Conservation (phyloP, 805 yeast genomes). For the Starmerella riodocensis region DNA sequence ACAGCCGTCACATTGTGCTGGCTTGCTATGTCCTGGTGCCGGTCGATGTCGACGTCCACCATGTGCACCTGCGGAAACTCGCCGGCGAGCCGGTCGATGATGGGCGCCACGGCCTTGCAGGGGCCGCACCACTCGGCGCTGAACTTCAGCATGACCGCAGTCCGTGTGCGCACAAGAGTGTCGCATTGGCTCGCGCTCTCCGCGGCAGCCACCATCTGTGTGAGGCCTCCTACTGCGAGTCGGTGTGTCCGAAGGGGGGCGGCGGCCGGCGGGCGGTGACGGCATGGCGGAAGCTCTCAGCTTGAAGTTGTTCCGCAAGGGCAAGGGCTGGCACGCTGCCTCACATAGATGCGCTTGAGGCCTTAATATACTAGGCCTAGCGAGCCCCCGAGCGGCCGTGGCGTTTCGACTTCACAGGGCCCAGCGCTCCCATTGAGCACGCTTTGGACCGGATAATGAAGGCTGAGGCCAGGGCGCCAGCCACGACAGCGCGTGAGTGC, state of each 20-base stretch:
- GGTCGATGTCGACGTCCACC: constrained; percentile 85
- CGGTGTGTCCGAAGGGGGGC: neutral
- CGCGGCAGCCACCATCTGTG: constrained; percentile 11
- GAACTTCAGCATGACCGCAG: constrained; percentile 53
- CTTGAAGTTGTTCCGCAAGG: too few relatives aligned
- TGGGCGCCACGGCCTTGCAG: constrained; percentile 91
- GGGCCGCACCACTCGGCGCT: constrained; percentile 97
- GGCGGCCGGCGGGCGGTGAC: too few relatives aligned
- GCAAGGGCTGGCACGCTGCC: too few relatives aligned
- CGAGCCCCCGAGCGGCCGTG: too few relatives aligned
- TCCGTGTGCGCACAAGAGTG: constrained; percentile 3
- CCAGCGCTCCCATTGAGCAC: too few relatives aligned
- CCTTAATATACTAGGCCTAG: too few relatives aligned
- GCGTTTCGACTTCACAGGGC: too few relatives aligned
- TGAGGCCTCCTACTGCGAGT: neutral
- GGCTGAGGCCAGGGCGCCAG: too few relatives aligned
- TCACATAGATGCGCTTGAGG: too few relatives aligned
- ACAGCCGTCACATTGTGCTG: constrained; percentile 47
- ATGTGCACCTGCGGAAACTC: constrained; percentile 44
- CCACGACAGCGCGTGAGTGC: too few relatives aligned
- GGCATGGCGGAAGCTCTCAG: too few relatives aligned
- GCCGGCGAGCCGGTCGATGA: constrained; percentile 65
- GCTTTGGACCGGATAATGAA: too few relatives aligned
- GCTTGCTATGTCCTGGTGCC: constrained; percentile 53
- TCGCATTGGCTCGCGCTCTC: constrained; percentile 5